phyloP scores from a whole-genome alignment of 208 protist species.

The Willaertia magna region DNA sequence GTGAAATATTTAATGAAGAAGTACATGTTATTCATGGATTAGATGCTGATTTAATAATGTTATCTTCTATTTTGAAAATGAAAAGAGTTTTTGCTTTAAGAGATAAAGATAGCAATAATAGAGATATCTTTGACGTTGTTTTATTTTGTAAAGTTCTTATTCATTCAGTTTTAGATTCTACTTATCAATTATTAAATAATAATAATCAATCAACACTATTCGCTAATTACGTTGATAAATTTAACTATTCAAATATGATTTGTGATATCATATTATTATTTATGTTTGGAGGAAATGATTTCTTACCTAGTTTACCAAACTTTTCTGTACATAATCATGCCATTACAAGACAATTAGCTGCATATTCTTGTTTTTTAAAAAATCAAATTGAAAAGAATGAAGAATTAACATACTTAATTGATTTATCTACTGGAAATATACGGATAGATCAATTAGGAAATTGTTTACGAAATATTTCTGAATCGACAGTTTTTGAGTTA shows the following conservation, averaged over 20 bases:
- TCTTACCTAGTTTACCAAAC: slow-evolving; percentile 79
- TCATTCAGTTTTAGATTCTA: no score
- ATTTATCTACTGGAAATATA: background rate
- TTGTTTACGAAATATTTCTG: background rate
- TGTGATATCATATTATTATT: slow-evolving; percentile 93
- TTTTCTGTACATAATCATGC: slow-evolving; percentile 81
- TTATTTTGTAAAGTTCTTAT: no score
- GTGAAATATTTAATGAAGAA: slow-evolving; percentile 52
- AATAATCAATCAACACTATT: no score
- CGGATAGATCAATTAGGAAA: background rate
- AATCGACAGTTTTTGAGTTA: background rate
- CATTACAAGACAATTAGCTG: background rate
- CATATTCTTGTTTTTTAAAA: background rate
- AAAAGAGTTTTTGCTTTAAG: slow-evolving; percentile 37
- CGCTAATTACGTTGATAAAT: no score
- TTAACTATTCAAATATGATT: no score
- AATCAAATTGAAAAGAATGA: background rate
- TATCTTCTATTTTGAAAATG: slow-evolving; percentile 41
- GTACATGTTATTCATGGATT: slow-evolving; percentile 89
- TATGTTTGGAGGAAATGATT: slow-evolving; percentile 97
- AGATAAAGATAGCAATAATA: no score
- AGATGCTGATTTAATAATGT: slow-evolving; percentile 97
- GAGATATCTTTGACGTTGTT: no score
- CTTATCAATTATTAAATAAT: no score
- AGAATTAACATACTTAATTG: background rate